Conservation (phyloP, 805 yeast genomes). For the Ogataea degrootiae region DNA sequence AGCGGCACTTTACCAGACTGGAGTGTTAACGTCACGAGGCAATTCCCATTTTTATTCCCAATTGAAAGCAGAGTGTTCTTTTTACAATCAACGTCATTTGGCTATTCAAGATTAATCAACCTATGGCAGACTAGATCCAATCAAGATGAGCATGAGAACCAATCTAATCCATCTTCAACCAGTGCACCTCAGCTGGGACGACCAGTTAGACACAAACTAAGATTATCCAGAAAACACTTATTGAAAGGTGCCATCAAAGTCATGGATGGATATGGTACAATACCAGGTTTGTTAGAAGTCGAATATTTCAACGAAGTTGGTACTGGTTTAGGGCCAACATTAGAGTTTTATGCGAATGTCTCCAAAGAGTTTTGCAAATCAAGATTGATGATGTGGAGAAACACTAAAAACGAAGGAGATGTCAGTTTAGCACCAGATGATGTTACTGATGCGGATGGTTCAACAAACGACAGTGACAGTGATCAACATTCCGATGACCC, state of each 20-base stretch:
- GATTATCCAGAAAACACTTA: constrained; percentile 66
- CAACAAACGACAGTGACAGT: constrained; percentile 2
- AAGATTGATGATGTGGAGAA: constrained; percentile 67
- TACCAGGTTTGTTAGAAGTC: constrained; percentile 80
- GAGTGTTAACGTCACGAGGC: constrained; percentile 68
- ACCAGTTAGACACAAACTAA: constrained; percentile 71
- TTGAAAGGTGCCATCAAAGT: constrained; percentile 77
- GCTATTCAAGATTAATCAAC: constrained; percentile 76
- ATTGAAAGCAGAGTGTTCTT: constrained; percentile 73
- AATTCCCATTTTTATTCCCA: constrained; percentile 80
- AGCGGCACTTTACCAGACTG: constrained; percentile 84
- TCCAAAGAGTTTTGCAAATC: constrained; percentile 67
- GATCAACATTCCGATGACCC: constrained; percentile 14
- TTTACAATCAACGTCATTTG: constrained; percentile 84
- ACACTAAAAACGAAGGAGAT: constrained; percentile 12
- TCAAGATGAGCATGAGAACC: constrained; percentile 30
- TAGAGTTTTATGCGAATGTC: constrained; percentile 83
- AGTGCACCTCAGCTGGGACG: constrained; percentile 58
- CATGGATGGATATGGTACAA: constrained; percentile 65
- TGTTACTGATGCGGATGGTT: not conserved
- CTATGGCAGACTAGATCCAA: constrained; percentile 61
- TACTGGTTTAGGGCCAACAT: constrained; percentile 94
- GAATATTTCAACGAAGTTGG: constrained; percentile 90
- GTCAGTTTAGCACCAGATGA: constrained; percentile 9
- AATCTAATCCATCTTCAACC: constrained; percentile 13